A percentile compares a stretch with the other conserved stretches of the same genome.
phyloP scores from a whole-genome alignment of 176 grass and related monocot genomes.

The Eleusine indica region DNA sequence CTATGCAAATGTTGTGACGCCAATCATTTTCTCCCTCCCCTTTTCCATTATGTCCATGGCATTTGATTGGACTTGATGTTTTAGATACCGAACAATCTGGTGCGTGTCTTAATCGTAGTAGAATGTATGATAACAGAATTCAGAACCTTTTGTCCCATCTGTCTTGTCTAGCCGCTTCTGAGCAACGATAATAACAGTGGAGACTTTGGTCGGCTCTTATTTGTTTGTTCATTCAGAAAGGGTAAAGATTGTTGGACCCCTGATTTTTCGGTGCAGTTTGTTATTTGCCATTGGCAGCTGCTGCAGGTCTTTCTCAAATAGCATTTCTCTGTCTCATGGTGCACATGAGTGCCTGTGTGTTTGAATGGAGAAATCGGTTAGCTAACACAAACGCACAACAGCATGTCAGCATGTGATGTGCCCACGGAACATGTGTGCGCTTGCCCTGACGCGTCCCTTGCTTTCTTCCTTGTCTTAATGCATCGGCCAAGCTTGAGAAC shows the following conservation, averaged over 20 bases:
- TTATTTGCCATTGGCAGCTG: not conserved
- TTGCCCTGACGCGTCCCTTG: slow-evolving; percentile 43
- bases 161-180: not conserved
- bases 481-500: slow-evolving; percentile 41
- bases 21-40: not conserved
- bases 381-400: not conserved
- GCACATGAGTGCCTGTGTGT: too few species aligned
- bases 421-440: slow-evolving; percentile 11
- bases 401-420: not conserved
- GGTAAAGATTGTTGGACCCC: not conserved
- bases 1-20: not conserved
- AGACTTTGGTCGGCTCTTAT: not conserved
- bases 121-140: too few species aligned
- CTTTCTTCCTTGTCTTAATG: slow-evolving; percentile 35
- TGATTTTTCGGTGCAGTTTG: not conserved
- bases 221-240: not conserved
- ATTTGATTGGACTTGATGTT: not conserved
- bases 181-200: not conserved
- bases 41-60: not conserved
- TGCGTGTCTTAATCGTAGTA: not conserved
- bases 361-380: not conserved
- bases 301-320: not conserved
- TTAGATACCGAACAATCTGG: not conserved
- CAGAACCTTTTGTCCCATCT: not conserved
- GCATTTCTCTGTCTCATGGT: not conserved